A percentile compares a stretch with the other conserved stretches of the same genome.
phyloP scores from a whole-genome alignment of 371 early-diverging fungal genomes.

The Actinomucor elegans region DNA sequence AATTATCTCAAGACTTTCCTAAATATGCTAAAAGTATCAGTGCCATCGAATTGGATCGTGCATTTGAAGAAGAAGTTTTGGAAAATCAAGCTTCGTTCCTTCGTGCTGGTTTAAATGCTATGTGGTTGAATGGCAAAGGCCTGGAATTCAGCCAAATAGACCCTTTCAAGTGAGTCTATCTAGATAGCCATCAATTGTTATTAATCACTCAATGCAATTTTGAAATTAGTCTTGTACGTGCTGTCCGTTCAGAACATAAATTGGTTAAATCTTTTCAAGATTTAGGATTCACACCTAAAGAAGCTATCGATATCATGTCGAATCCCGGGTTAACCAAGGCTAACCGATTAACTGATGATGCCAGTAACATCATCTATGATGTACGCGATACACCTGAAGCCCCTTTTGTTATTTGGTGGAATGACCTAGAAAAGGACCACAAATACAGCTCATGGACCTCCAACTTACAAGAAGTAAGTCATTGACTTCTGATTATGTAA shows the following conservation, averaged over 20 bases:
- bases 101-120: constrained; percentile 33
- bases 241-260: constrained; percentile 25
- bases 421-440: constrained; percentile 84
- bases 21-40: constrained; percentile 77
- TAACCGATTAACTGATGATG: constrained; percentile 24
- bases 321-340: constrained; percentile 33
- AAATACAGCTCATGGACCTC: constrained; percentile 74
- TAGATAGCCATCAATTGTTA: neutral
- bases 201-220: constrained; percentile 10
- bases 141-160: constrained; percentile 59
- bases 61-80: constrained; percentile 30
- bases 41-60: constrained; percentile 32
- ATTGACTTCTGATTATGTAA: neutral
- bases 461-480: constrained; percentile 49
- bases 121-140: constrained; percentile 73
- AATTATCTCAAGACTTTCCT: constrained; percentile 80
- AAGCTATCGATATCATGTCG: constrained; percentile 69
- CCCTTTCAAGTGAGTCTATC: constrained; percentile 59
- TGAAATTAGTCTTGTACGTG: constrained; percentile 23
- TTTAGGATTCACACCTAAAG: constrained; percentile 54
- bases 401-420: constrained; percentile 76
- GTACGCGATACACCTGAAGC: constrained; percentile 65
- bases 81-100: constrained; percentile 30
- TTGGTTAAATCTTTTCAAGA: constrained; percentile 46
- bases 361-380: constrained; percentile 66